Conservation (phyloP, 176 grass and related monocot genomes). For the Carex cristatella region DNA sequence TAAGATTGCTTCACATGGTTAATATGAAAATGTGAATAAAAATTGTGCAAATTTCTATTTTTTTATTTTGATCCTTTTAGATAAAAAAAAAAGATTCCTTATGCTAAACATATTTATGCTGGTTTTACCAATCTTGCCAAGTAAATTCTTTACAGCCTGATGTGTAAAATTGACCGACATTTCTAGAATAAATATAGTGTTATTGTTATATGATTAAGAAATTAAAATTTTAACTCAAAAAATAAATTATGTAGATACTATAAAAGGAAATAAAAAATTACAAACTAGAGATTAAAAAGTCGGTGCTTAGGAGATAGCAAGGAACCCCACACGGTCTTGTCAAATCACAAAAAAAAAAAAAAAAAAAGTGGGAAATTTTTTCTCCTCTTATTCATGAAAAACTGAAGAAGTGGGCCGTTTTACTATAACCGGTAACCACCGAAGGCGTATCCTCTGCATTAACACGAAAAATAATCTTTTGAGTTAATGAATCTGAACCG, state of each 20-base stretch:
- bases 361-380: background rate
- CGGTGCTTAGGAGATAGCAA: background rate
- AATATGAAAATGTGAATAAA: no score
- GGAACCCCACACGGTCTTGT: background rate
- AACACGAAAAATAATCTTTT: no score
- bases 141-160: background rate
- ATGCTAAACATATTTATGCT: background rate
- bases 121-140: background rate
- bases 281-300: background rate
- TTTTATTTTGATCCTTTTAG: no score
- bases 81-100: no score
- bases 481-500: no score
- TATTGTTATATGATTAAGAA: no score
- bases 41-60: no score
- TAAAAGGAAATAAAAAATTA: background rate
- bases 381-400: background rate
- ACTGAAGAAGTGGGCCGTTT: background rate
- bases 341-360: background rate
- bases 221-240: background rate
- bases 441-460: no score
- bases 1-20: no score
- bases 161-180: background rate
- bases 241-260: background rate
- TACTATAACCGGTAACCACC: background rate
- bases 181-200: background rate